A percentile compares a stretch with the other conserved stretches of the same genome.
phyloP scores from a whole-genome alignment of 306 rosid species.

The Styphnolobium japonicum region DNA sequence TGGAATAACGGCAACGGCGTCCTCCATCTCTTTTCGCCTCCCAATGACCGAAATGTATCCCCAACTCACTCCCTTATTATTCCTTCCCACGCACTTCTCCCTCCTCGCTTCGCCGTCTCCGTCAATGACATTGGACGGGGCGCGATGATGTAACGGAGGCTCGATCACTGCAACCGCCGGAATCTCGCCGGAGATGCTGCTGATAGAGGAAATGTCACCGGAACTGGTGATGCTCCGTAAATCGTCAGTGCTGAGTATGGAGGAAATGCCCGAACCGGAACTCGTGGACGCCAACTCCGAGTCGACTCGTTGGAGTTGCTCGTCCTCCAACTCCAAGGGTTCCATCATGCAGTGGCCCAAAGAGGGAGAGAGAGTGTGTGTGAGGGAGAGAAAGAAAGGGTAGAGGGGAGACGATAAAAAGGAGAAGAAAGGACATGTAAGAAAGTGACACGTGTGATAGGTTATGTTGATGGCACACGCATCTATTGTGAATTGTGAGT shows the following conservation, averaged over 20 bases:
- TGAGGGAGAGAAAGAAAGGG: not conserved
- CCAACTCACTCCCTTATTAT: conserved; percentile 53
- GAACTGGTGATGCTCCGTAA: conserved; percentile 34
- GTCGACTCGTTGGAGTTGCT: conserved; percentile 46
- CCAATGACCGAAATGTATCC: conserved; percentile 72
- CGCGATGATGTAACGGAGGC: not conserved
- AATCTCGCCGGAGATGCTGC: conserved; percentile 64
- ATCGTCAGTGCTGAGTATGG: conserved; percentile 35
- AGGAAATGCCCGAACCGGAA: conserved; percentile 46
- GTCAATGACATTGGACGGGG: not conserved
- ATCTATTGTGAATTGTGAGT: conserved; percentile 31
- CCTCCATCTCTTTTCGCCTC: conserved; percentile 80
- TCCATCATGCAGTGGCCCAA: not conserved
- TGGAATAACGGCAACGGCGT: conserved; percentile 62
- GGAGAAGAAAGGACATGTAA: conserved; percentile 33
- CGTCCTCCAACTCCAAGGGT: conserved; percentile 26
- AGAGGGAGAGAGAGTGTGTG: not conserved
- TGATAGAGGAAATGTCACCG: conserved; percentile 51
- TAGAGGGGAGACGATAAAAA: conserved; percentile 38
- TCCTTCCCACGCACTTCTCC: conserved; percentile 69
- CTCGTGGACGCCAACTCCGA: conserved; percentile 35
- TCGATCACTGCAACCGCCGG: conserved; percentile 19
- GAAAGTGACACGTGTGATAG: conserved; percentile 60
- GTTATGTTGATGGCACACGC: conserved; percentile 61
- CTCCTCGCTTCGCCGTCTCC: not conserved